A percentile compares a stretch with the other conserved stretches of the same genome.
phyloP scores from a whole-genome alignment of 805 yeast genomes.

The Danielia oregonensis region DNA sequence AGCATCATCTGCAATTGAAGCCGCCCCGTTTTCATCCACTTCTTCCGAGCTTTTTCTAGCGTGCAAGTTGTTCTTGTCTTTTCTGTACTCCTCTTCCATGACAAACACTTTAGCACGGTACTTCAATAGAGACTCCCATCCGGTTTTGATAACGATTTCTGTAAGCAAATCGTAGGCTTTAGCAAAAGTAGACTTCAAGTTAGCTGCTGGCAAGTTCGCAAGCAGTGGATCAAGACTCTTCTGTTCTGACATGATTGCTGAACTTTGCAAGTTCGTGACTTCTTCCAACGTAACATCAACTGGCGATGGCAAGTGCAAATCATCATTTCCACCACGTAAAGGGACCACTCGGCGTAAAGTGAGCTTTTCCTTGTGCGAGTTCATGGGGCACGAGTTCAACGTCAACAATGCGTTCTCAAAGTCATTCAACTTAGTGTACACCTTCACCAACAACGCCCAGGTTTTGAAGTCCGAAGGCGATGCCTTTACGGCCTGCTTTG shows the following conservation, averaged over 20 bases:
- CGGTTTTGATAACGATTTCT: constrained; percentile 42
- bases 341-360: constrained; percentile 57
- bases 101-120: constrained; percentile 46
- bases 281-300: constrained; percentile 67
- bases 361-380: constrained; percentile 65
- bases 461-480: constrained; percentile 74
- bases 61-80: constrained; percentile 26
- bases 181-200: constrained; percentile 49
- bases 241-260: constrained; percentile 64
- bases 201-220: constrained; percentile 63
- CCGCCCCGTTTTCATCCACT: constrained; percentile 6
- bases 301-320: constrained; percentile 73
- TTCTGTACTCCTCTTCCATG: constrained; percentile 46
- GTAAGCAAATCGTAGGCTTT: constrained; percentile 43
- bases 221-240: constrained; percentile 59
- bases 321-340: constrained; percentile 43
- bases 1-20: constrained; percentile 22
- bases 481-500: constrained; percentile 62
- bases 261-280: constrained; percentile 63
- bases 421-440: constrained; percentile 60
- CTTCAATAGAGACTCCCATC: constrained; percentile 43
- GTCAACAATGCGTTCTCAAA: constrained; percentile 70
- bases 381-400: constrained; percentile 80
- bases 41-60: constrained; percentile 8
- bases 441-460: constrained; percentile 66